A percentile compares a stretch with the other conserved stretches of the same genome.
These are phyloP conservation scores for Aspergillus aculeatus DNA, from an alignment of 2,329 filamentous ascomycete genomes.

Conservation along the genomic window DNA sequence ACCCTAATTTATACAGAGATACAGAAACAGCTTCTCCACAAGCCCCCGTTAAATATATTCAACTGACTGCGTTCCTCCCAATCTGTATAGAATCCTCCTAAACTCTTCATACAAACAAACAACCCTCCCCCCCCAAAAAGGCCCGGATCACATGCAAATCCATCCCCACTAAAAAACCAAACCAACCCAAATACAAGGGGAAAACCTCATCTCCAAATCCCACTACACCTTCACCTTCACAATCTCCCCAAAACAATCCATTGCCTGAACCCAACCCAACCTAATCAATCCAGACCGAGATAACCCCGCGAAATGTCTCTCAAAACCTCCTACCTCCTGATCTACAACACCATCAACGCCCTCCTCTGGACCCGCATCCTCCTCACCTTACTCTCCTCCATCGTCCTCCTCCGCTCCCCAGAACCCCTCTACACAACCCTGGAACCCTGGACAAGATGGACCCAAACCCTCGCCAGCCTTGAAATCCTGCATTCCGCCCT, in stretches of 20 bases:
- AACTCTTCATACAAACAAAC: no score
- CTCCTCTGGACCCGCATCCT: constrained; percentile 28
- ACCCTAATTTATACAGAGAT: not conserved
- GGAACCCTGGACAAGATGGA: constrained; percentile 27
- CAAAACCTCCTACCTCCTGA: constrained; percentile 22
- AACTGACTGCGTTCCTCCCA: no score
- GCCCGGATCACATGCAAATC: not conserved
- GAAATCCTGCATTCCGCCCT: constrained; percentile 29
- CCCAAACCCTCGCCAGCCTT: constrained; percentile 26
- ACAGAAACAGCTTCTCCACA: not conserved
- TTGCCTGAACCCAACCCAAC: not conserved
- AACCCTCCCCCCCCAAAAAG: not conserved
- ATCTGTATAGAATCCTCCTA: no score
- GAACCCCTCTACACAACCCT: constrained; percentile 19
- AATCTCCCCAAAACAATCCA: not conserved
- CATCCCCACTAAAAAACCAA: not conserved
- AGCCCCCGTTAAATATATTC: no score
- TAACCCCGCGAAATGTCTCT: not conserved
- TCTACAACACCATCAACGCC: constrained; percentile 26
- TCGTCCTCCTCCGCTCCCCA: not conserved
- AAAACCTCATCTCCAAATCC: not conserved
- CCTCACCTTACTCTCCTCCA: constrained; percentile 12
- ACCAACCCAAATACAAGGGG: not conserved
- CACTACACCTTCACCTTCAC: no score
- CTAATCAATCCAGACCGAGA: no score